Percentiles rank a stretch among this genome's conserved stretches.
These are phyloP conservation scores for Monosporascus sp. DNA, from an alignment of 2,329 filamentous ascomycete species.

Conservation along the genomic window DNA sequence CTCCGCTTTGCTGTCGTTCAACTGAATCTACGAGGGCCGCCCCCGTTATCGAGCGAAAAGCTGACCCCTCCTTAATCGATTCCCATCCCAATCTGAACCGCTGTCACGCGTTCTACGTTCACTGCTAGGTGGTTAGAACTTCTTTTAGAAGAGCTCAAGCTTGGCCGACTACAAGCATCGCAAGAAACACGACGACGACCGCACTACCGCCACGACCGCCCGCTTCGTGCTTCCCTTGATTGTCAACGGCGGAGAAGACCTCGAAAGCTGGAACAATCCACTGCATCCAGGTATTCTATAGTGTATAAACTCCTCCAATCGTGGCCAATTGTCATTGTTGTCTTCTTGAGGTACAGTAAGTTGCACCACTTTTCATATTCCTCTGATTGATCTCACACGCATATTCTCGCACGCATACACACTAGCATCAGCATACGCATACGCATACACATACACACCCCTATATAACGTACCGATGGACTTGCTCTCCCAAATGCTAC, in stretches of 20 bases:
- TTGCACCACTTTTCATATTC: background rate
- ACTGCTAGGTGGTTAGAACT: no score
- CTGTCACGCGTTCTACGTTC: no score
- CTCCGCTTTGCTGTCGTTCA: constrained; percentile 5
- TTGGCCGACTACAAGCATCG: background rate
- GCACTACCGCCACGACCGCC: background rate
- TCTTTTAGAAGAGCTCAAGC: background rate
- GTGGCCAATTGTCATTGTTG: background rate
- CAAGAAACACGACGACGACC: background rate
- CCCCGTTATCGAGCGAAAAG: constrained; percentile 6
- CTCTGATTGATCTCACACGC: background rate
- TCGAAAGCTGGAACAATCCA: background rate
- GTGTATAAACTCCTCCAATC: background rate
- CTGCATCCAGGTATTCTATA: background rate
- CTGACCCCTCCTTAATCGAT: constrained; percentile 11
- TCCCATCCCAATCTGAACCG: no score
- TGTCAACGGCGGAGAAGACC: background rate
- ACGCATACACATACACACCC: background rate
- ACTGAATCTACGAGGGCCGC: background rate
- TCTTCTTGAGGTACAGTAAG: background rate
- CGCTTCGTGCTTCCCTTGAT: background rate
- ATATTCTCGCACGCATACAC: background rate
- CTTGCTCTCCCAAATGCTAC: background rate
- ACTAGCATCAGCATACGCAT: background rate
- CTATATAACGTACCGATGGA: background rate